Evolutionary conservation across 1,139 yeast genomes (phyloP), one percentile per base, ranked within the genome.

Genomic region (Scheffersomyces parashehatae): DNA sequence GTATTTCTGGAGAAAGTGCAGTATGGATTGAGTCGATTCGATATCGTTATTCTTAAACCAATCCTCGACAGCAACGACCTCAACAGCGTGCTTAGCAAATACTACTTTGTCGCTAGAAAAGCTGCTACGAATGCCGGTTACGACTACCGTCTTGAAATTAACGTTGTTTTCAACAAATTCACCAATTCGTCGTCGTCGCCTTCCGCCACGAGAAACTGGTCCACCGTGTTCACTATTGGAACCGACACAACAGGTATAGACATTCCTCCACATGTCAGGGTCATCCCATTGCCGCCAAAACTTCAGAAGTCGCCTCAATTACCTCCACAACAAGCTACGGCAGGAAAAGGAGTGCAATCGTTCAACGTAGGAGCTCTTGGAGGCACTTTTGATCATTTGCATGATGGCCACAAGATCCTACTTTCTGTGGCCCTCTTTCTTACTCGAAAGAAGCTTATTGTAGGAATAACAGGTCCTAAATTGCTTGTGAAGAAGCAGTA

Each of bases 301-400:
- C 26, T 20, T 20, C 26, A 20, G 8, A 20, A 20, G 4, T 20
- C 26, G 3, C 26, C 26, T 5, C 26, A 20, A 20, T 20, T 20
- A 3, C 26, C 7, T 1, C 26, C 26, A 20, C 26, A 20, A 6
- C 8, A 20, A 6, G 26, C 26, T 6, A 5, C 8, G 3, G 12
- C 29, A 28, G 10, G 28, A n/a, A 28, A 14, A 16, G 26, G 20
- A 10, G 12, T 29, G 24, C 36, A 35, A 10, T 29, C 15, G 11
- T 50, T 31, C 37, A 29, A 30, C n/a, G 46, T 46, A 1, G 53
- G 56, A 11, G 95, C 95, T 0, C 83, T 91, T 1, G 99, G 99
- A 0, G 99, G 99, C 0, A 95, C 99, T 0, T 95, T 95, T 68
- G 99, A 95, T 60, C 98, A 95, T 65, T 60, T 95, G 32, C 99